Conservation (phyloP, 2,329 filamentous ascomycete species). For the Ophiostoma ulmi region DNA sequence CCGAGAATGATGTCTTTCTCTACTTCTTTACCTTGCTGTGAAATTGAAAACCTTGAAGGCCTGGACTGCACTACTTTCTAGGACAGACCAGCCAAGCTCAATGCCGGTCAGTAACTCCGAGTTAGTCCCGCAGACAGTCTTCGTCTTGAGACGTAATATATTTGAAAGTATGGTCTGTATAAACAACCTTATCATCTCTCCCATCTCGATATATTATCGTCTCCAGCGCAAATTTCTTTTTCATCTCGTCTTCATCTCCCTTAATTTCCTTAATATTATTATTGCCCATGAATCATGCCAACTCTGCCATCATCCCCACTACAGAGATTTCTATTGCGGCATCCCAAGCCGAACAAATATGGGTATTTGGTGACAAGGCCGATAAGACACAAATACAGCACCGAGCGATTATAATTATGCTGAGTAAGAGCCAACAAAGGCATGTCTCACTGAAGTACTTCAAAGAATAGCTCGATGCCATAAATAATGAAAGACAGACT, state of each 20-base stretch:
- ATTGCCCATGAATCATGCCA: constrained; percentile 3
- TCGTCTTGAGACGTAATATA: not conserved
- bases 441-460: not conserved
- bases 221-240: not conserved
- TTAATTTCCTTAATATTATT: not conserved
- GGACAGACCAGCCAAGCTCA: not conserved
- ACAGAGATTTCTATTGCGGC: not conserved
- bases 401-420: not conserved
- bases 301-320: not conserved
- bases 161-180: not conserved
- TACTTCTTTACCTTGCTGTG: not conserved
- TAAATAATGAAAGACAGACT: not conserved
- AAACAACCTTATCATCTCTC: not conserved
- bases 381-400: not conserved
- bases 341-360: not conserved
- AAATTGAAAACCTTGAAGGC: not conserved
- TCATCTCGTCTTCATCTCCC: not conserved
- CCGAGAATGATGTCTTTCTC: not conserved
- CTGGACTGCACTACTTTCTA: not conserved
- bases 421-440: not conserved
- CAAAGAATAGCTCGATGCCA: not conserved
- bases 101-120: not conserved
- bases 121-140: not conserved
- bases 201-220: not conserved
- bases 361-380: not conserved